Base-by-base conservation (phyloP, 495 filamentous ascomycete genomes). In the Daldinia childiae region DNA sequence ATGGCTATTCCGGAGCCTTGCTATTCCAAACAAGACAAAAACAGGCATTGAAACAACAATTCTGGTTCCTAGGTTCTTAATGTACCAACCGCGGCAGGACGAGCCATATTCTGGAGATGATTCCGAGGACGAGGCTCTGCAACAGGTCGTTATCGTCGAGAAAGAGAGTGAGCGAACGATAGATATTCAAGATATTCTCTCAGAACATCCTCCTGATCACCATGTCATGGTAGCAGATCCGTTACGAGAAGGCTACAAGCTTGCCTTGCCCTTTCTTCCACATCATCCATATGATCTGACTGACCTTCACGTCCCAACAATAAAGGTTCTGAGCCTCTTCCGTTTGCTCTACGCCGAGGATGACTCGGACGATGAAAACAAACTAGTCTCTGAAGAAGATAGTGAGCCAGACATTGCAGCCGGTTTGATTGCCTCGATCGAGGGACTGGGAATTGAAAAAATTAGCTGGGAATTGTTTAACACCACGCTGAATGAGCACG, bases 1-100 rank as follows among this genome's bases (percentile, higher is more conserved):
- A 52, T 27, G 66, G 39, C 6, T 68, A 12, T 68, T 68, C 41
- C 66, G 66, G 26, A 68, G 65, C n/a, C 50, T 68, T 36, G 65
- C 65, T 34, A n/a, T 52, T 32, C 58, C 48, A 27, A 45, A 68
- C 14, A n/a, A 34, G 19, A 48, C 51, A 21, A 36, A 8, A 24
- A 34, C 21, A n/a, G 26, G 52, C 4, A 50, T 17, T 19, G 32
- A 21, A 14, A 68, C 58, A 14, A 62, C 4, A 8, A 58, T 68
- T 6, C 11, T 51, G 39, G 52, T 62, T 43, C 66, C 66, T 52
- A 58, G 58, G 26, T 48, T 62, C 27, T 24, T 48, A 11, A 34
- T 58, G 39, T 34, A 5, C 17, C 52, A 36, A 58, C 39, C 26
- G 12, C 52, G 58, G 34, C 34, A 8, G 14, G 29, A 29, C 6